Percentiles rank a stretch among this genome's conserved stretches.
phyloP scores from a whole-genome alignment of 345 rosid genomes.

The Citrus hindsii region DNA sequence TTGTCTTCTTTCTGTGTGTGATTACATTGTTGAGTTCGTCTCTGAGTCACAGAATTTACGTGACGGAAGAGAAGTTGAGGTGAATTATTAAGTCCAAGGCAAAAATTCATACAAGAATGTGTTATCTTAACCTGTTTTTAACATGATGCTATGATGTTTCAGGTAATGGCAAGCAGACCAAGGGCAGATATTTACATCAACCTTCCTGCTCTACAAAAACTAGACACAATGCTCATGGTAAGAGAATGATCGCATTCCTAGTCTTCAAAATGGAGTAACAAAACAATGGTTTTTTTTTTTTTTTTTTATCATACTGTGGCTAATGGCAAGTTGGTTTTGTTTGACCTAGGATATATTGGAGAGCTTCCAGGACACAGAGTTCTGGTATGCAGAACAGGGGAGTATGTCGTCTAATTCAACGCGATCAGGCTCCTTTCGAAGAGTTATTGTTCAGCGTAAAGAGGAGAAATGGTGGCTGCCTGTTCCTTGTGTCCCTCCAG shows the following conservation, averaged over 20 bases:
- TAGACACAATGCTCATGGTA: slow-evolving; percentile 82
- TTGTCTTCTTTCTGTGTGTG: slow-evolving; percentile 81
- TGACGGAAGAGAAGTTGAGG: slow-evolving; percentile 70
- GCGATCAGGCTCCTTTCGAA: slow-evolving; percentile 67
- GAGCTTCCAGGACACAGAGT: slow-evolving; percentile 68
- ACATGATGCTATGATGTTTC: slow-evolving; percentile 6
- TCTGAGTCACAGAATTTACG: slow-evolving; percentile 55
- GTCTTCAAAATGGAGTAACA: background rate
- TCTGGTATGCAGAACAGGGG: slow-evolving; percentile 95
- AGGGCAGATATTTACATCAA: slow-evolving; percentile 78
- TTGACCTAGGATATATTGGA: slow-evolving; percentile 79
- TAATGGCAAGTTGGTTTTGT: background rate
- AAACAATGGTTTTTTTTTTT: background rate
- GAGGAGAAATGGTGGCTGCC: slow-evolving; percentile 99
- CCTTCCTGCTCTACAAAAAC: slow-evolving; percentile 84
- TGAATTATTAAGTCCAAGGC: slow-evolving; percentile 15
- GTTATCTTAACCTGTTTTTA: background rate
- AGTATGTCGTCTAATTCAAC: slow-evolving; percentile 68
- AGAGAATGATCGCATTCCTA: slow-evolving; percentile 18
- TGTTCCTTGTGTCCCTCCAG: slow-evolving; percentile 72
- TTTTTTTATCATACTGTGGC: background rate
- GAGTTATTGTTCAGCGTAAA: slow-evolving; percentile 60
- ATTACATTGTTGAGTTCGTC: slow-evolving; percentile 69
- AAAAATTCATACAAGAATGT: background rate
- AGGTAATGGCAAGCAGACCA: slow-evolving; percentile 74